These are phyloP conservation scores for Hypoxylon sp. DNA, from an alignment of 2,329 filamentous ascomycete species.

Conservation along the genomic window DNA sequence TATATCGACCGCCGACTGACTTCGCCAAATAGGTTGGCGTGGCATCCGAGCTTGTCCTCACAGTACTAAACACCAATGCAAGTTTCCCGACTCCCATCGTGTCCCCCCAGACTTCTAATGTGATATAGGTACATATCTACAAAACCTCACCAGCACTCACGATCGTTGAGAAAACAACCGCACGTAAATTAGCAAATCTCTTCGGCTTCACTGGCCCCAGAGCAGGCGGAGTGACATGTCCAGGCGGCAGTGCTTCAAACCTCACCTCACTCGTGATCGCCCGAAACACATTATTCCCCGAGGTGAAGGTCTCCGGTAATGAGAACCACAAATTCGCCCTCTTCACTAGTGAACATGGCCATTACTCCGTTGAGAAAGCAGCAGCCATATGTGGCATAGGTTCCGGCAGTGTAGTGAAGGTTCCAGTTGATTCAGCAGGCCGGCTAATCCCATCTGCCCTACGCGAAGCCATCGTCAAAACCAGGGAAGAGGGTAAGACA, in stretches of 20 bases:
- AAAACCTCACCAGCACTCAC: conserved; percentile 92
- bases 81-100: conserved; percentile 48
- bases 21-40: conserved; percentile 75
- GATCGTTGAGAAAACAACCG: conserved; percentile 87
- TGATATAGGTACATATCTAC: conserved; percentile 82
- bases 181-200: conserved; percentile 77
- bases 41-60: conserved; percentile 85
- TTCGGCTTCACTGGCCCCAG: conserved; percentile 81
- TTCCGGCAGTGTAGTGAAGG: conserved; percentile 77
- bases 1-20: not conserved
- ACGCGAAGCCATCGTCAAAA: conserved; percentile 71
- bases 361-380: conserved; percentile 95
- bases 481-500: conserved; percentile 77
- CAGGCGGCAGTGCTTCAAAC: conserved; percentile 81
- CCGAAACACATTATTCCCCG: conserved; percentile 86
- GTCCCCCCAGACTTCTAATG: conserved; percentile 53
- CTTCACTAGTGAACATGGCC: conserved; percentile 91
- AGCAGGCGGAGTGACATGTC: conserved; percentile 72
- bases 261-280: conserved; percentile 80
- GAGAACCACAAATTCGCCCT: conserved; percentile 77
- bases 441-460: conserved; percentile 79
- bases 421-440: conserved; percentile 81
- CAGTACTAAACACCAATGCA: conserved; percentile 91
- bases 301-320: conserved; percentile 82
- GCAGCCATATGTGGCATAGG: conserved; percentile 93